Evolutionary conservation across 257 asterid genomes (phyloP).

Genomic region (Perilla frutescens): DNA sequence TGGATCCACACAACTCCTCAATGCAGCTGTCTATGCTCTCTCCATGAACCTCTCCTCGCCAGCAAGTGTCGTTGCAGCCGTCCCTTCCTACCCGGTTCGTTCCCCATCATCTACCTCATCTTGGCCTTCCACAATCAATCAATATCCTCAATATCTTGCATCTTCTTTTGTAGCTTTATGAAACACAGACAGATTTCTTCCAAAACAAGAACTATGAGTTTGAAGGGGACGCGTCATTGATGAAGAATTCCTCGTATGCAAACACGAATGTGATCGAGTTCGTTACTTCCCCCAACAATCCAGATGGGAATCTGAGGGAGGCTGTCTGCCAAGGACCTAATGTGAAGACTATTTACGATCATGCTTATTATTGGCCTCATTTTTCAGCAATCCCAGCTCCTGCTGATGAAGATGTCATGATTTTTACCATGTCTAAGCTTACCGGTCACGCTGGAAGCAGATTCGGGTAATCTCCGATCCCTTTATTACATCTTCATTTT

Average conservation of each 20-base stretch:
- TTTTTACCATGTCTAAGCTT: constrained; percentile 72
- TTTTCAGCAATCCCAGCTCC: constrained; percentile 70
- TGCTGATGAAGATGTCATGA: constrained; percentile 70
- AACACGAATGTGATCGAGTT: constrained; percentile 54
- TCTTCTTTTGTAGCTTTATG: constrained; percentile 46
- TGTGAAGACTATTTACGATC: constrained; percentile 55
- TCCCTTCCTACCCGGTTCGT: constrained; percentile 65
- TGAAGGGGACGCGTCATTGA: constrained; percentile 49
- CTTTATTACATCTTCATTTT: background rate
- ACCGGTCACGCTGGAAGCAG: constrained; percentile 90
- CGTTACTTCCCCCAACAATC: constrained; percentile 82
- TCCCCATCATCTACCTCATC: background rate
- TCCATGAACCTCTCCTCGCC: constrained; percentile 57
- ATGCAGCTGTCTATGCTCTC: constrained; percentile 80
- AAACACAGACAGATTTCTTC: constrained; percentile 58
- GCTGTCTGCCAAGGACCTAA: constrained; percentile 47
- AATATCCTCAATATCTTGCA: too few relatives aligned
- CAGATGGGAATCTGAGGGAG: constrained; percentile 57
- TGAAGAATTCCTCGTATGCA: constrained; percentile 43
- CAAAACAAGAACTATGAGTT: constrained; percentile 47
- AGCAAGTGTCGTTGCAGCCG: constrained; percentile 55
- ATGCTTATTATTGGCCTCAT: constrained; percentile 88
- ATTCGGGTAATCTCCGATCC: constrained; percentile 56
- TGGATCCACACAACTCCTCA: constrained; percentile 74
- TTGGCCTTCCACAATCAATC: too few relatives aligned